phyloP scores from a whole-genome alignment of 768 basidiomycete genomes.

The Pleurotus platypus region DNA sequence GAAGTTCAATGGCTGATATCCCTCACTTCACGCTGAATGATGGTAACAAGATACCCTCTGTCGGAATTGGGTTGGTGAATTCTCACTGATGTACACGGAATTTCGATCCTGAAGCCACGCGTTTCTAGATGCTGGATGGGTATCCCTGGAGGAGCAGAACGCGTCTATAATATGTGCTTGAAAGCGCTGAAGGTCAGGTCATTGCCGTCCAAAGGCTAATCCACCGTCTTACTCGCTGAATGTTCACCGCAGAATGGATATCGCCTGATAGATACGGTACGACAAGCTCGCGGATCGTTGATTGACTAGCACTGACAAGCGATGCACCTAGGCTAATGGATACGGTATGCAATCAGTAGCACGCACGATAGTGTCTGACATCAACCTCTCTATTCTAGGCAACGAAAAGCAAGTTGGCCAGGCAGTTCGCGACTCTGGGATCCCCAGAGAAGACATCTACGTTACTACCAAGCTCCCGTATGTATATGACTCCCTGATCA shows the following conservation, averaged over 20 bases:
- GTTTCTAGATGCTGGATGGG: conserved; percentile 36
- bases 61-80: conserved; percentile 25
- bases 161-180: conserved; percentile 32
- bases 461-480: conserved; percentile 22
- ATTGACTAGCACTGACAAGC: neutral
- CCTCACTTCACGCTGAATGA: conserved; percentile 23
- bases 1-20: neutral
- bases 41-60: conserved; percentile 25
- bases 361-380: no score
- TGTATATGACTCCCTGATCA: neutral
- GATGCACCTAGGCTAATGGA: conserved; percentile 19
- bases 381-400: conserved; percentile 9
- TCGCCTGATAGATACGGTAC: conserved; percentile 40
- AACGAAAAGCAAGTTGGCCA: conserved; percentile 45
- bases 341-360: conserved; percentile 16
- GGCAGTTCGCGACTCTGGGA: conserved; percentile 40
- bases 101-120: neutral
- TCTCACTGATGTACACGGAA: neutral
- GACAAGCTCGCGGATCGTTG: conserved; percentile 5
- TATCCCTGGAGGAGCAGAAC: conserved; percentile 28
- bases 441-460: conserved; percentile 43
- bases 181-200: conserved; percentile 30
- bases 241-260: conserved; percentile 33
- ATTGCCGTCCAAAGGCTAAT: neutral
- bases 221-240: neutral